Evolutionary conservation across 2,329 filamentous ascomycete species (phyloP), one percentile per base, ranked within the genome.

Genomic region (Endocalyx cinctus): DNA sequence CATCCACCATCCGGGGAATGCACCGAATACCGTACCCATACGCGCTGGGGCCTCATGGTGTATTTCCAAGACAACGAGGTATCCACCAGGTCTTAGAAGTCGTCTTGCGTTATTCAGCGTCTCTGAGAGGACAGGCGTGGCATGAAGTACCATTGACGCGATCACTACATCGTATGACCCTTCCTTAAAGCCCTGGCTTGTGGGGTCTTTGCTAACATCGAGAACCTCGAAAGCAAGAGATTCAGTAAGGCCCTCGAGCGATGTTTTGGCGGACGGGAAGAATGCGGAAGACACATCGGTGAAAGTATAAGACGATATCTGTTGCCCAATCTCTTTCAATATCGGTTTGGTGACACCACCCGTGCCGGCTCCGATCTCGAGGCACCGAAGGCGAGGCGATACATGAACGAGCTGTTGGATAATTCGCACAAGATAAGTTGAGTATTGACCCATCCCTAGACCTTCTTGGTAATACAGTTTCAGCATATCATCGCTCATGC

Each of bases 241-340:
- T 2, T 50, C 33, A 2, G 36, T 38, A 22, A 55, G 47, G 4
- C 35, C 23, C 4, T 42, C 37, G 28, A 64, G 57, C 10, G 42
- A 41, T 19, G 54, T 43, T 23, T 48, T 37, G 46, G 45, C 60
- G 2, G 50, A 36, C 10, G 53, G 50, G 27, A 70, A 66, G 46
- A 62, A 63, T 13, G 48, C 55, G 3, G 51, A 30, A 0, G 58
- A 59, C 6, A 67, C 54, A 31, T 70, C 66, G 0, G 68, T 69
- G 43, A 55, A 71, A 1, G 61, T 65, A 39, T 69, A 71, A 4
- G 55, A 52, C 1, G 48, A 38, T 27, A 63, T 62, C 5, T 27
- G n/a, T 16, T 37, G 8, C 1, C 46, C 52, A 11, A 69, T 38
- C 5, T 32, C 18, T 2, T 50, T 38, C 4, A 70, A 36, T 12